Evolutionary conservation across 805 yeast genomes (phyloP).

Genomic region (Phaffomyces antillensis): DNA sequence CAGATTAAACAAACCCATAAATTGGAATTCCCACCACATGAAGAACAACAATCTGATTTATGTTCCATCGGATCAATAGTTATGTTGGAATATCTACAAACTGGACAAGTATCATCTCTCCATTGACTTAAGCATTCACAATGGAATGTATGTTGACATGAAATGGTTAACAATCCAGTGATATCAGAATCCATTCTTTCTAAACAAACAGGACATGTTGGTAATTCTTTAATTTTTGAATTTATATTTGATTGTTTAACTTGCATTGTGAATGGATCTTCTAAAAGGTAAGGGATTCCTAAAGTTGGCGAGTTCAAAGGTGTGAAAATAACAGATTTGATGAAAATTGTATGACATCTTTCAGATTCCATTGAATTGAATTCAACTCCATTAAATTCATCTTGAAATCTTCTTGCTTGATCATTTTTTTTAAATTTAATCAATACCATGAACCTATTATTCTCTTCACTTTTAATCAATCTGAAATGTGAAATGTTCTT

Average conservation of each 20-base stretch:
- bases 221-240: slow-evolving; percentile 49
- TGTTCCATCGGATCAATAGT: slow-evolving; percentile 20
- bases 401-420: slow-evolving; percentile 58
- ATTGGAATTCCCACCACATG: slow-evolving; percentile 53
- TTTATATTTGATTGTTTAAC: slow-evolving; percentile 14
- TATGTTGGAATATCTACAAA: slow-evolving; percentile 69
- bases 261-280: slow-evolving; percentile 61
- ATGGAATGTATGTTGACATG: slow-evolving; percentile 91
- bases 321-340: slow-evolving; percentile 33
- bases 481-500: slow-evolving; percentile 63
- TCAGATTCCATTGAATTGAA: slow-evolving; percentile 90
- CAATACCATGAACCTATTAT: slow-evolving; percentile 61
- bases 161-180: slow-evolving; percentile 79
- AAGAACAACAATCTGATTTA: slow-evolving; percentile 32
- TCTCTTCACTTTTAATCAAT: slow-evolving; percentile 58
- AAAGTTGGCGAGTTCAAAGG: slow-evolving; percentile 21
- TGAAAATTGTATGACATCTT: slow-evolving; percentile 65
- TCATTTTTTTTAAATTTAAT: slow-evolving; percentile 59
- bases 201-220: slow-evolving; percentile 89
- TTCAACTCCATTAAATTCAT: slow-evolving; percentile 58
- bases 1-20: slow-evolving; percentile 88
- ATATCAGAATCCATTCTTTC: slow-evolving; percentile 79
- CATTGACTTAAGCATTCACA: slow-evolving; percentile 83
- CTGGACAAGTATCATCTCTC: slow-evolving; percentile 88
- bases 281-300: slow-evolving; percentile 58